Percentiles rank a stretch among this genome's conserved stretches.
These are phyloP conservation scores for Pyrenophora tritici-repentis DNA, from an alignment of 2,329 filamentous ascomycete species.

Conservation along the genomic window DNA sequence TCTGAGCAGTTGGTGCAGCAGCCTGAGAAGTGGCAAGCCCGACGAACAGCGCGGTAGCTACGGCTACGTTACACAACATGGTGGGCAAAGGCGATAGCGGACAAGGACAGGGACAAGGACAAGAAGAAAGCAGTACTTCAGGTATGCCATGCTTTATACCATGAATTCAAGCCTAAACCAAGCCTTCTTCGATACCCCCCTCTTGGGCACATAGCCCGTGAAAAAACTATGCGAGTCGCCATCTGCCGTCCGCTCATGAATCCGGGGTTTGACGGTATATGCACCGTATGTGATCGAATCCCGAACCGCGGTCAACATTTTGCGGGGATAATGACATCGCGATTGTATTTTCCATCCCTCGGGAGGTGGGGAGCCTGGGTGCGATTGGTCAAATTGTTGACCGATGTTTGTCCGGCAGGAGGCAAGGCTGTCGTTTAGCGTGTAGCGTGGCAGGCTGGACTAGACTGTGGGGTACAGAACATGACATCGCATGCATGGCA, in stretches of 20 bases:
- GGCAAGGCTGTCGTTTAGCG: constrained; percentile 3
- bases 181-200: background rate
- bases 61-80: constrained; percentile 21
- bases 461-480: constrained; percentile 9
- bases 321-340: constrained; percentile 14
- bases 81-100: constrained; percentile 1
- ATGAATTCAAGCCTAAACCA: background rate
- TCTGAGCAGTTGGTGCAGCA: constrained; percentile 38
- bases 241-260: constrained; percentile 9
- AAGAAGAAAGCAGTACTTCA: background rate
- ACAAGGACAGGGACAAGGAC: background rate
- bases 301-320: constrained; percentile 3
- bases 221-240: background rate
- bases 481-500: constrained; percentile 1
- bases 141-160: constrained; percentile 13
- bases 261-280: constrained; percentile 9
- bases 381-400: constrained; percentile 1
- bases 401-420: constrained; percentile 6
- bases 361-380: constrained; percentile 1
- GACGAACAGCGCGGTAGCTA: constrained; percentile 20
- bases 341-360: constrained; percentile 1
- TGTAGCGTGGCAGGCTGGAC: constrained; percentile 7
- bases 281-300: constrained; percentile 3
- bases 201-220: background rate
- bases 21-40: constrained; percentile 16